These are phyloP conservation scores for Testicularia cyperi DNA, from an alignment of 1,284 basidiomycete genomes.

Conservation along the genomic window DNA sequence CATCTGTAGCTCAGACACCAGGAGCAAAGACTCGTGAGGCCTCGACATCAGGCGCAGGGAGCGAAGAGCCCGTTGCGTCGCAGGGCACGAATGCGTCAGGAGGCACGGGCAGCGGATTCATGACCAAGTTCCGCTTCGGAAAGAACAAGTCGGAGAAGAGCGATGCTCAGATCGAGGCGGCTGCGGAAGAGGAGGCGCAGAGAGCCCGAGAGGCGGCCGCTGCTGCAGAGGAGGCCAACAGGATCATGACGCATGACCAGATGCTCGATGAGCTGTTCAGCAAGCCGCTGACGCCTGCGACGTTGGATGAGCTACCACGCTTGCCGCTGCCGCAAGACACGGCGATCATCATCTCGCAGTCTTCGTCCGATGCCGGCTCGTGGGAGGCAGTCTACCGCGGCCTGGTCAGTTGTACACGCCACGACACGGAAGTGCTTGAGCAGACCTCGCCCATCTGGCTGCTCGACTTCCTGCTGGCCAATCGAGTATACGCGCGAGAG, in stretches of 20 bases:
- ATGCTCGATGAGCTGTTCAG: slow-evolving; percentile 69
- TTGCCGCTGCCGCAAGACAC: slow-evolving; percentile 70
- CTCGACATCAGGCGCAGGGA: slow-evolving; percentile 8
- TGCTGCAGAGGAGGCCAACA: slow-evolving; percentile 1
- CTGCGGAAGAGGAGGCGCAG: slow-evolving; percentile 9
- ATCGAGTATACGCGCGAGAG: slow-evolving; percentile 38
- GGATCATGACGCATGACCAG: slow-evolving; percentile 9
- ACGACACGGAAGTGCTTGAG: slow-evolving; percentile 73
- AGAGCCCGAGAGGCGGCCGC: slow-evolving; percentile 9
- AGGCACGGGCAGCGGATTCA: slow-evolving; percentile 25
- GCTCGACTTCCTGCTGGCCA: slow-evolving; percentile 75
- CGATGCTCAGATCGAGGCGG: slow-evolving; percentile 7
- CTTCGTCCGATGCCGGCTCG: slow-evolving; percentile 70
- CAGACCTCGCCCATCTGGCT: slow-evolving; percentile 82
- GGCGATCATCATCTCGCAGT: slow-evolving; percentile 78
- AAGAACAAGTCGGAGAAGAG: slow-evolving; percentile 31
- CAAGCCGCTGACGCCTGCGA: slow-evolving; percentile 71
- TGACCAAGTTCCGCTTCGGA: slow-evolving; percentile 42
- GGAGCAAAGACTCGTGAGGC: slow-evolving; percentile 6
- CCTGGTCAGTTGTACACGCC: slow-evolving; percentile 67
- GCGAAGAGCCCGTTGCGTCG: slow-evolving; percentile 14
- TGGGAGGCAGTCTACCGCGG: slow-evolving; percentile 77
- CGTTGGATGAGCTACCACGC: slow-evolving; percentile 72
- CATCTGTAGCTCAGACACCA: slow-evolving; percentile 8
- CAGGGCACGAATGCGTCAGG: slow-evolving; percentile 1